Base-by-base conservation (phyloP, 1,284 basidiomycete species). In the Sporisorium exsertum region DNA sequence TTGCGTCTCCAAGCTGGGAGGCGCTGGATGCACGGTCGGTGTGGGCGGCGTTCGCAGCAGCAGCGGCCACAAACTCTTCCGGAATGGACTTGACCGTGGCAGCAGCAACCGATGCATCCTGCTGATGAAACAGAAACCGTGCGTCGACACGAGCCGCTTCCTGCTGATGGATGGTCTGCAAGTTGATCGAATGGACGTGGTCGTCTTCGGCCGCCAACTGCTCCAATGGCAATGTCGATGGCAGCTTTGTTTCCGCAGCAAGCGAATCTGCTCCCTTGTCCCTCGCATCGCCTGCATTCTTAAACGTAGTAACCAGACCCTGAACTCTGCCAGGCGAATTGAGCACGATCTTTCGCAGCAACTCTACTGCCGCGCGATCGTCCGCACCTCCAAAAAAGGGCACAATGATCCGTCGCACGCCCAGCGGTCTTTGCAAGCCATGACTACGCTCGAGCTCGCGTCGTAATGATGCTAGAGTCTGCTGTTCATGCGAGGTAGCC, bases 321-420 rank as follows among this genome's bases (percentile, higher is more conserved):
- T 79, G 70, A 3, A 73, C 70, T 20, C 42, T 58, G 26, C 67
- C 64, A 13, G 47, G 27, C 18, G 60, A 57, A 18, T 52, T 54
- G n/a, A 58, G 42, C 15, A 74, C 71, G 15, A 78, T 50, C 16
- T 47, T 57, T 3, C 61, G 52, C 42, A 68, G 35, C 13, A 80
- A 33, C 33, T 75, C 72, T 12, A 80, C 75, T 4, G 74, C 74
- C 4, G 68, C 68, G 4, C 76, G 57, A 53, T 80, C 78, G 50
- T 80, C 78, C 12, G 64, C 59, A 6, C 78, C 78, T 37, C 78
- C 78, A 18, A 70, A 79, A 33, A 79, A 79, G 10, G 74, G 78
- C 7, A 77, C 72, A 5, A 78, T 26, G 53, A 79, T 66, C 5
- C 72, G 52, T 20, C 71, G 47, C 16, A 46, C 45, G 3, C 71